These are phyloP conservation scores for Spizellomyces punctatus DNA, from an alignment of 192 early-diverging fungal genomes.

Conservation along the genomic window DNA sequence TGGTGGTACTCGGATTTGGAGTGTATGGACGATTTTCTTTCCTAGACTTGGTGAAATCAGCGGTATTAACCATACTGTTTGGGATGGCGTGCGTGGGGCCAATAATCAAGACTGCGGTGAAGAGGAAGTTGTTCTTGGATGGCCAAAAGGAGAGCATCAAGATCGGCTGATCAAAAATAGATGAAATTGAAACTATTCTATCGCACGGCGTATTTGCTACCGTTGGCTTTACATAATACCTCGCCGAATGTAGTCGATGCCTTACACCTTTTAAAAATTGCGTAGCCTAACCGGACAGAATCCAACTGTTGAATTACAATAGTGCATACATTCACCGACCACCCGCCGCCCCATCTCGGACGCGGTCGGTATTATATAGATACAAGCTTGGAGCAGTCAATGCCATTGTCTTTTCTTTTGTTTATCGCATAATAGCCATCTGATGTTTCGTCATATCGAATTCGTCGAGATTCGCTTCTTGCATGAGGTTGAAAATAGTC, in stretches of 20 bases:
- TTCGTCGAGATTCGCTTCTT: slow-evolving; percentile 51
- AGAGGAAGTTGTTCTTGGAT: background rate
- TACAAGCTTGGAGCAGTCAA: too few species aligned
- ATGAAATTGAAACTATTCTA: background rate
- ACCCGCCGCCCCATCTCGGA: too few species aligned
- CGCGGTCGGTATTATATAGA: too few species aligned
- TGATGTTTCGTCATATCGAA: slow-evolving; percentile 54
- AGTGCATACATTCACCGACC: too few species aligned
- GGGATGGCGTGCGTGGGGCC: slow-evolving; percentile 13
- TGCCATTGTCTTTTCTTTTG: background rate
- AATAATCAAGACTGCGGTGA: slow-evolving; percentile 16
- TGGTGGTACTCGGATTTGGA: slow-evolving; percentile 5
- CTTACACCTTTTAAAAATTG: too few species aligned
- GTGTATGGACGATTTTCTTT: slow-evolving; percentile 13
- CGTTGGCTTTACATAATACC: too few species aligned
- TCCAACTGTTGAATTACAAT: too few species aligned
- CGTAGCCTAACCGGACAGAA: too few species aligned
- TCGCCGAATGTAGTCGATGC: too few species aligned
- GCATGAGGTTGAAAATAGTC: slow-evolving; percentile 57
- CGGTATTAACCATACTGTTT: slow-evolving; percentile 9
- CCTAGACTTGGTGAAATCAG: background rate
- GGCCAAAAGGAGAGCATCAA: background rate
- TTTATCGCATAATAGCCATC: slow-evolving; percentile 26
- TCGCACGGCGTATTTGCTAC: background rate
- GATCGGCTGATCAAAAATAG: background rate